phyloP scores from a whole-genome alignment of 2,329 filamentous ascomycete species.

The Arachnomyces sp. region DNA sequence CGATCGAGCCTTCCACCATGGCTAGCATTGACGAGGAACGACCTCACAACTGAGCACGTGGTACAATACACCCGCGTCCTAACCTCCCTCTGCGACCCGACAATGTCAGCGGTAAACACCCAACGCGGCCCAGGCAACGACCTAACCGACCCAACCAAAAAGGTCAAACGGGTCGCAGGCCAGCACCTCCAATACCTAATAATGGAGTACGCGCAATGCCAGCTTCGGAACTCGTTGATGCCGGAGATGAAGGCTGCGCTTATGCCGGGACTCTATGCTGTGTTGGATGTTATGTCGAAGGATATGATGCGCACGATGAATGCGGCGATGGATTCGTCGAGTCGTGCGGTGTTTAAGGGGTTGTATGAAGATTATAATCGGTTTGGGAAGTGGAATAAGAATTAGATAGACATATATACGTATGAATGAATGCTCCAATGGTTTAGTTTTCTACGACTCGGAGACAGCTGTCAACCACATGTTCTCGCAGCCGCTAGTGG shows the following conservation, averaged over 20 bases:
- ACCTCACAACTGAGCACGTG: slow-evolving; percentile 37
- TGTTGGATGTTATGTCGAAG: slow-evolving; percentile 45
- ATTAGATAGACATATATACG: slow-evolving; percentile 16
- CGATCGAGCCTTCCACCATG: slow-evolving; percentile 16
- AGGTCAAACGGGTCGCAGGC: slow-evolving; percentile 49
- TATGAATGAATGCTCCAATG: neutral
- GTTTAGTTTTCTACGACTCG: too few species aligned
- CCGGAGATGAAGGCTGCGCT: slow-evolving; percentile 46
- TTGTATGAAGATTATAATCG: slow-evolving; percentile 46
- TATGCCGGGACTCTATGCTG: slow-evolving; percentile 44
- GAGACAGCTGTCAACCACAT: too few species aligned
- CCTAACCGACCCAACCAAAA: slow-evolving; percentile 52
- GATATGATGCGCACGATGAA: slow-evolving; percentile 45
- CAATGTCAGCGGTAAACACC: slow-evolving; percentile 45
- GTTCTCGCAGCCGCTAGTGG: too few species aligned
- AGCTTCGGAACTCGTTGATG: slow-evolving; percentile 42
- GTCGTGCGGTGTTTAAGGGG: slow-evolving; percentile 44
- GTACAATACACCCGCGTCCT: slow-evolving; percentile 47
- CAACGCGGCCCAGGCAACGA: slow-evolving; percentile 28
- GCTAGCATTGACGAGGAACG: slow-evolving; percentile 9
- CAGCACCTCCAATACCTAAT: slow-evolving; percentile 51
- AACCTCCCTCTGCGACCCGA: slow-evolving; percentile 54
- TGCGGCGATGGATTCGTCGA: slow-evolving; percentile 43
- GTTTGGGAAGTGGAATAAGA: slow-evolving; percentile 42
- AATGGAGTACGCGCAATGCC: slow-evolving; percentile 47